Base-by-base conservation (phyloP, 495 filamentous ascomycete species). In the Penicillium robsamsonii region DNA sequence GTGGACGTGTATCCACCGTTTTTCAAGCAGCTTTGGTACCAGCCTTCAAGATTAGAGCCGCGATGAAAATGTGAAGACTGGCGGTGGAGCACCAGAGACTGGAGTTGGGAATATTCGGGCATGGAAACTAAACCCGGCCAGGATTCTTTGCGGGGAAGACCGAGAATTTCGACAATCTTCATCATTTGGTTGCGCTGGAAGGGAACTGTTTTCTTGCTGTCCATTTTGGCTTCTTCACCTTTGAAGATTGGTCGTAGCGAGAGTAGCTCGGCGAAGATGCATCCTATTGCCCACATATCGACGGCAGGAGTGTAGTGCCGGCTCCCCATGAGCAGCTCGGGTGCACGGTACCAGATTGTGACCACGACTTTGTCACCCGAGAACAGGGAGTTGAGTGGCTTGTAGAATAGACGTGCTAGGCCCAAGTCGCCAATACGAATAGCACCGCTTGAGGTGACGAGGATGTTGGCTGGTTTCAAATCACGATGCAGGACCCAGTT, bases 121-220 rank as follows among this genome's bases (percentile, higher is more conserved):
- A 92, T 93, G 43, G 83, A 81, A 1, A 80, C 75, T 13, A 98
- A 75, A 27, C 91, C 79, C 0, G 91, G 89, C 94, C 94, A 99
- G 22, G 84, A 80, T 33, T 96, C 90, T 68, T 93, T 93, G 29
- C 82, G 89, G 0, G 95, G 94, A 63, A 93, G 71, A 40, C 94
- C 94, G 70, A 97, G 86, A 53, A 98, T 89, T 63, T 97, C 95
- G 25, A 95, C 90, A 53, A 98, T 98, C 70, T 96, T 97, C 67
- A 91, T 90, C 91, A 98, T 96, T 74, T 98, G 94, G 65, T 97
- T 96, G 24, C 92, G 85, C 71, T 98, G 94, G 66, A 98, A 98
- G 0, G 94, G 94, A 0, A 97, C 92, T 4, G 89, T 92, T 72
- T 96, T 96, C 70, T 97, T 97, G 70, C 80, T 87, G 70, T 97